Percentiles rank a stretch among this genome's conserved stretches.
phyloP scores from a whole-genome alignment of 208 protist species.

The Leishmania aethiopica region DNA sequence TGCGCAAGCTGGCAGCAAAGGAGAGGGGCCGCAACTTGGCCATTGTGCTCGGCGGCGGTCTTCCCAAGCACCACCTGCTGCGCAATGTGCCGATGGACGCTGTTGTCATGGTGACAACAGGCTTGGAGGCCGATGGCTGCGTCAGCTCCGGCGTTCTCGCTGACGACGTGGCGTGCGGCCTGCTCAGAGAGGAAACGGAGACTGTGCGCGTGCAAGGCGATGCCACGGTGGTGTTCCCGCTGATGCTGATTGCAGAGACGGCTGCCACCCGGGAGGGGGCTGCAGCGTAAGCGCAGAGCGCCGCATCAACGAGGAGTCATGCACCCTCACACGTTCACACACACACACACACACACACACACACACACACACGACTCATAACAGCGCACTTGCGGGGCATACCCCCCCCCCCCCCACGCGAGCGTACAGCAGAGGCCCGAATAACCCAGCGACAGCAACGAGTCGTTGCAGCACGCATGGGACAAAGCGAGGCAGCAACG shows the following conservation, averaged over 20 bases:
- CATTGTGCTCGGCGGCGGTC: slow-evolving; percentile 82
- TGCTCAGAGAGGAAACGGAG: slow-evolving; percentile 47
- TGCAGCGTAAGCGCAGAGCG: background rate
- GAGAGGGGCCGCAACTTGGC: slow-evolving; percentile 37
- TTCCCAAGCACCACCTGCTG: slow-evolving; percentile 88
- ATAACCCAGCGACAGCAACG: background rate
- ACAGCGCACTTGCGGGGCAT: background rate
- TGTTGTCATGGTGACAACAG: slow-evolving; percentile 85
- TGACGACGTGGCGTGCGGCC: slow-evolving; percentile 65
- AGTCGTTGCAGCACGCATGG: background rate
- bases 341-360: background rate
- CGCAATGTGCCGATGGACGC: slow-evolving; percentile 53
- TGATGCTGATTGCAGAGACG: slow-evolving; percentile 47
- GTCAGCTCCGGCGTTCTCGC: slow-evolving; percentile 76
- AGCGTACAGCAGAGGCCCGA: background rate
- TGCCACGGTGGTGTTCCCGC: slow-evolving; percentile 84
- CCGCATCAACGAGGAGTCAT: background rate
- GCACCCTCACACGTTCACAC: background rate
- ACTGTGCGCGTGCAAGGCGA: slow-evolving; percentile 89
- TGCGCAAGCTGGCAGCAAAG: slow-evolving; percentile 37
- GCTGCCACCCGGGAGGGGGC: background rate
- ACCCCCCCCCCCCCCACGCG: background rate
- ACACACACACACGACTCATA: background rate
- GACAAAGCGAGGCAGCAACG: background rate
- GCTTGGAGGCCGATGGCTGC: slow-evolving; percentile 81